A percentile compares a stretch with the other conserved stretches of the same genome.
phyloP scores from a whole-genome alignment of 2,329 filamentous ascomycete genomes.

The Colletotrichum melonis region DNA sequence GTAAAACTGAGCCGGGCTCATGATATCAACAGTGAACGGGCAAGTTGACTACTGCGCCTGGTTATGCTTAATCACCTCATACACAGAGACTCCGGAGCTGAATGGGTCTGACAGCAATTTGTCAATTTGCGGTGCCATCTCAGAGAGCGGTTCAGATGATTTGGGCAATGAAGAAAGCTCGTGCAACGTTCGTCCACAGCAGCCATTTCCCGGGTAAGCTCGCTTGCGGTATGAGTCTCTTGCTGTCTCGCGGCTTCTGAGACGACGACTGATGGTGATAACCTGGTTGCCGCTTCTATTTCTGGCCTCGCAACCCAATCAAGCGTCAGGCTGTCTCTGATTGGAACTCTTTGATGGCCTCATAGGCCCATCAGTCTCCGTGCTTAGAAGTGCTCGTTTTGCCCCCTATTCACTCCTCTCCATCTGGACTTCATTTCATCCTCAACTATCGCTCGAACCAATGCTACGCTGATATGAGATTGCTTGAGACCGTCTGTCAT shows the following conservation, averaged over 20 bases:
- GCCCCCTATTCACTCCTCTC: not conserved
- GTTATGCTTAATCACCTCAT: not conserved
- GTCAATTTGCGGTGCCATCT: not conserved
- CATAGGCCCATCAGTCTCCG: not conserved
- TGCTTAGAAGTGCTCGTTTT: not conserved
- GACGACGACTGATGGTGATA: not conserved
- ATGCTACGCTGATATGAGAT: not conserved
- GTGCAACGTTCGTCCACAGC: not conserved
- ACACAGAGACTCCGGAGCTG: not conserved
- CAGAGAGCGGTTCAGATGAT: constrained; percentile 17
- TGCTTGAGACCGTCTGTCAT: not conserved
- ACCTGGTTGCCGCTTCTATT: not conserved
- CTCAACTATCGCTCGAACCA: not conserved
- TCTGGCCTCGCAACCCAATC: not conserved
- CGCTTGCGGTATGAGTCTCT: not conserved
- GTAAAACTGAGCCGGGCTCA: not conserved
- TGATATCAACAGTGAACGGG: too few species aligned
- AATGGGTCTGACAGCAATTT: not conserved
- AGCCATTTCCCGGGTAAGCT: constrained; percentile 4
- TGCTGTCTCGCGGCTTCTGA: not conserved
- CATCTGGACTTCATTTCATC: constrained; percentile 6
- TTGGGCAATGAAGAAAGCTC: not conserved
- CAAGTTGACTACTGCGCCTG: not conserved
- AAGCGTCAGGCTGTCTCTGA: not conserved
- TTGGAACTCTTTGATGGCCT: not conserved